Evolutionary conservation across 495 filamentous ascomycete species (phyloP), one percentile per base, ranked within the genome.

Genomic region (Aspergillus incahuasiensis): DNA sequence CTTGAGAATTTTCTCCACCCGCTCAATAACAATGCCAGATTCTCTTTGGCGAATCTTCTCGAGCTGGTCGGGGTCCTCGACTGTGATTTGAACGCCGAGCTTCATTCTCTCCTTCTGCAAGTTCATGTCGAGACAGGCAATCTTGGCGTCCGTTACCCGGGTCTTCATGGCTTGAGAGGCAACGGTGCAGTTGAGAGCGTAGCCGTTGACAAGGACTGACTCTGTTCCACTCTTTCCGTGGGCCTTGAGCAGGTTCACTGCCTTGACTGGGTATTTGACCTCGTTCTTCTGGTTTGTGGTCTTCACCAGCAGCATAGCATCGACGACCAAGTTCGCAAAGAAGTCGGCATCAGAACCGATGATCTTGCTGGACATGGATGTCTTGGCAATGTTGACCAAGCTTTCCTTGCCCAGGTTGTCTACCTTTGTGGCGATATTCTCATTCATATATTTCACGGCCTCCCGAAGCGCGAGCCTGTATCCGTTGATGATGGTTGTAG

Each of bases 51-150:
- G 83, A 62, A 99, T 99, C 75, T 96, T 90, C 77, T 99, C 95
- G 28, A 99, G 82, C 73, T 97, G 95, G 60, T 91, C 85, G 25
- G 94, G 94, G 69, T 99, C 94, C 53, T 97, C 94, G 51, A 99
- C 88, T 19, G 94, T 97, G 68, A 99, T 96, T 64, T 99, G 91
- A 47, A 99, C 95, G 57, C 94, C 94, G 15, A 99, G 78, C 80
- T 97, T 97, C 94, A 99, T 97, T 58, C 94, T 82, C 75, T 96
- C 91, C 74, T 97, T 99, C 68, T 97, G 92, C 59, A 99, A 72
- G 73, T 99, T 99, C 77, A 99, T 97, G 68, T 99, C 94, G 45
- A 99, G 77, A 67, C 90, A 89, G 41, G 94, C 94, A 70, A 99
- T 97, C 76, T 95, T 97, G 59, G 95, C 94, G 73, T 97, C 91